These are phyloP conservation scores for Penicillium sp. DNA, from an alignment of 2,329 filamentous ascomycete species.

Conservation along the genomic window DNA sequence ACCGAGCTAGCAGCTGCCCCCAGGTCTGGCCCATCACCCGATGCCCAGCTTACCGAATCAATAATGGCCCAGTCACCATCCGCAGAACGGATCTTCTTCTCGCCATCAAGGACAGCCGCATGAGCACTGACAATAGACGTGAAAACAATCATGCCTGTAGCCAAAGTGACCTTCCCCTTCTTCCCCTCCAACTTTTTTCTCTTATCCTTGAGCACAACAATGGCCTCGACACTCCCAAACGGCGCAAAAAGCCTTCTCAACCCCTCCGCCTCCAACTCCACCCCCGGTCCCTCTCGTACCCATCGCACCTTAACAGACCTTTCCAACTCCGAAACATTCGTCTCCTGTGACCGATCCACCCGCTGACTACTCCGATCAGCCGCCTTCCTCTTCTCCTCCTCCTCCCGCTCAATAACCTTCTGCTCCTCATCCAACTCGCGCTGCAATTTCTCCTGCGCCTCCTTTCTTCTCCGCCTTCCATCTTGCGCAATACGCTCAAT, in stretches of 20 bases:
- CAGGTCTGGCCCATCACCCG: conserved; percentile 54
- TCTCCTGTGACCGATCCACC: conserved; percentile 37
- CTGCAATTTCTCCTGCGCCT: conserved; percentile 49
- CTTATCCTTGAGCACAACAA: conserved; percentile 58
- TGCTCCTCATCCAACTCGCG: conserved; percentile 46
- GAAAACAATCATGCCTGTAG: conserved; percentile 58
- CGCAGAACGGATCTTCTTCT: conserved; percentile 31
- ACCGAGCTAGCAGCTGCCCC: conserved; percentile 10
- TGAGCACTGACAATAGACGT: conserved; percentile 59
- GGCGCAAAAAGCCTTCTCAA: conserved; percentile 50
- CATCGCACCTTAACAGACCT: conserved; percentile 61
- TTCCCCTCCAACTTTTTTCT: conserved; percentile 51
- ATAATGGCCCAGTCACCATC: conserved; percentile 48
- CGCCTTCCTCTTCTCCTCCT: conserved; percentile 45
- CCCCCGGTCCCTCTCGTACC: conserved; percentile 48
- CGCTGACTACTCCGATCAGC: conserved; percentile 32
- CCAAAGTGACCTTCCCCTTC: conserved; percentile 53
- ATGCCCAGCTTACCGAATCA: conserved; percentile 57
- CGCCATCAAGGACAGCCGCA: conserved; percentile 55
- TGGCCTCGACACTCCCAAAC: conserved; percentile 60
- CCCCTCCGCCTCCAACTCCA: conserved; percentile 49
- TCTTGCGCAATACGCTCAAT: conserved; percentile 55
- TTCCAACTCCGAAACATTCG: conserved; percentile 54
- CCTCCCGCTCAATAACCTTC: conserved; percentile 38
- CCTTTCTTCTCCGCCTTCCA: conserved; percentile 52